Evolutionary conservation across 192 early-diverging fungal species (phyloP), one percentile per base, ranked within the genome.

Genomic region (Phycomyces nitens): DNA sequence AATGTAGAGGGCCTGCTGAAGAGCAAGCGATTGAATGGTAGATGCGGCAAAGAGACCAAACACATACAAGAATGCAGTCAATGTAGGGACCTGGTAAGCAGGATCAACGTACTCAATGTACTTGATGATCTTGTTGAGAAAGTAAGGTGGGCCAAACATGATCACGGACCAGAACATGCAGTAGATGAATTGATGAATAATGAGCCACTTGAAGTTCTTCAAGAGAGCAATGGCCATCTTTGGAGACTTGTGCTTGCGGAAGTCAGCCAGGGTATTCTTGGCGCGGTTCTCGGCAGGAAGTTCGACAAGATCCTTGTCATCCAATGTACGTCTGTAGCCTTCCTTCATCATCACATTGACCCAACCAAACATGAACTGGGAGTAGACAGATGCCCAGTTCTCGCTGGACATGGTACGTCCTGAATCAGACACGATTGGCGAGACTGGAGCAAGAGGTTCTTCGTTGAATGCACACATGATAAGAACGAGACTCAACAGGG

Each of bases 1-100:
- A 53, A 83, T 84, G 66, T 83, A 85, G 34, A 90, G 75, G 0
- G 80, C 71, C 61, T 83, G 79, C 58, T 84, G 81, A 10, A 76
- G 53, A 27, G 73, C 42, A 9, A 80, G 49, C 20, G 82, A 80
- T 23, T 81, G 80, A 6, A 79, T 42, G 1, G 68, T 42, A 4
- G 67, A 71, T 5, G 77, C 75, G 29, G 86, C 29, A 47, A 89
- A 76, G 27, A 92, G 58, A 24, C 83, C 84, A 34, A 86, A 72
- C 0, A 84, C 85, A 51, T 82, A 88, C 27, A 84, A 56, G 44
- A 81, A 92, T 1, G 85, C 81, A 10, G 72, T 77, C 12, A 64
- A 56, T 5, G 51, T 16, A 40, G 69, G 60, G 3, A 66, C 26
- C 34, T 55, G 60, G 51, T 29, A 44, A 7, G 20, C 38, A 0